Conservation (phyloP, 352 stramenopile genomes). For the Globisporangium paroecandrum region DNA sequence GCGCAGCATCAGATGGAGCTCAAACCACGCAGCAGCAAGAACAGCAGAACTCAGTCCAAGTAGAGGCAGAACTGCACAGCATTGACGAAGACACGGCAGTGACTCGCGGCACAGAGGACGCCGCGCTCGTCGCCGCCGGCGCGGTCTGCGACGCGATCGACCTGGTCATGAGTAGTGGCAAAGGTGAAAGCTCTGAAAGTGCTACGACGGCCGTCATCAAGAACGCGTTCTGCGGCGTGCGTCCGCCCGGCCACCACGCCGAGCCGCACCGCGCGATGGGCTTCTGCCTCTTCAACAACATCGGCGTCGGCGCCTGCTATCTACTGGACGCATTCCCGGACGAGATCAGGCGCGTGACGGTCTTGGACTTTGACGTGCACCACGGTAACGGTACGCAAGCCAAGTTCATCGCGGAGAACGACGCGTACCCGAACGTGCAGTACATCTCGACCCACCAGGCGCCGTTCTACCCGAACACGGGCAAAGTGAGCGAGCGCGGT, state of each 20-base stretch:
- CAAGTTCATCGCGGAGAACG: constrained; percentile 51
- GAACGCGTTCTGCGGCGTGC: constrained; percentile 58
- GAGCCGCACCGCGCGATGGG: constrained; percentile 66
- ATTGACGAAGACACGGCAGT: constrained; percentile 42
- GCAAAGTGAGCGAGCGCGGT: constrained; percentile 42
- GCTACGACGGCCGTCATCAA: neutral
- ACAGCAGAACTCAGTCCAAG: neutral
- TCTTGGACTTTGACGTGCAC: constrained; percentile 91
- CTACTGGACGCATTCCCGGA: constrained; percentile 35
- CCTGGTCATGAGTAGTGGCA: constrained; percentile 26
- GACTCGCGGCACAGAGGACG: constrained; percentile 26
- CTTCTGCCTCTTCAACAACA: constrained; percentile 88
- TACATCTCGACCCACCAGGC: constrained; percentile 39
- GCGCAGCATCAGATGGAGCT: neutral
- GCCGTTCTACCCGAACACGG: constrained; percentile 72
- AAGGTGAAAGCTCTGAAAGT: too few species aligned
- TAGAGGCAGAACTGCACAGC: constrained; percentile 5
- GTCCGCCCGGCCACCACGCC: constrained; percentile 85
- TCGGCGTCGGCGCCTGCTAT: constrained; percentile 70
- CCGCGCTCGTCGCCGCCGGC: constrained; percentile 31
- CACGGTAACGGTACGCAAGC: constrained; percentile 88
- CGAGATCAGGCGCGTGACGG: constrained; percentile 44
- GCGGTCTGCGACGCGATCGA: constrained; percentile 41
- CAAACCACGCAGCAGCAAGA: neutral
- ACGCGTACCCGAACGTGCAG: constrained; percentile 46